Evolutionary conservation across 352 stramenopile species (phyloP).

Genomic region (Phytophthora sojae): DNA sequence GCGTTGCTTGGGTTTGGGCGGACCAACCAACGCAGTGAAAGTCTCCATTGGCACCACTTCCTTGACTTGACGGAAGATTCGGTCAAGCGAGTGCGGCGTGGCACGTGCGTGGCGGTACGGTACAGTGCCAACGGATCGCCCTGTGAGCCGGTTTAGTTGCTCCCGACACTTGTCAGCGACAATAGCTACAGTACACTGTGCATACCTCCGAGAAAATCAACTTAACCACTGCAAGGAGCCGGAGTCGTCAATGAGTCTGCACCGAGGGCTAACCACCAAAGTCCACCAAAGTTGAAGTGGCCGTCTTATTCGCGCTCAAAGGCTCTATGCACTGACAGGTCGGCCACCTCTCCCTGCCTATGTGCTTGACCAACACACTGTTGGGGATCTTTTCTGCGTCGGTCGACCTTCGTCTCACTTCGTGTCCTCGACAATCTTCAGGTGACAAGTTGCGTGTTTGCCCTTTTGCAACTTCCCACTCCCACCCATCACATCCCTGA

Average conservation of each 20-base stretch:
- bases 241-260: constrained; percentile 23
- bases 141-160: constrained; percentile 26
- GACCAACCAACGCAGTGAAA: constrained; percentile 9
- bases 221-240: constrained; percentile 12
- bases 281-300: constrained; percentile 22
- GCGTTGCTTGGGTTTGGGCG: constrained; percentile 26
- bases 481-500: constrained; percentile 33
- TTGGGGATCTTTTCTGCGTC: constrained; percentile 30
- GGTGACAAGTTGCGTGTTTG: constrained; percentile 31
- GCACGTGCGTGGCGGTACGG: constrained; percentile 12
- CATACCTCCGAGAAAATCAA: constrained; percentile 24
- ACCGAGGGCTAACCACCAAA: neutral
- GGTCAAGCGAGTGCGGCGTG: constrained; percentile 19
- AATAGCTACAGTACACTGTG: constrained; percentile 18
- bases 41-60: constrained; percentile 11
- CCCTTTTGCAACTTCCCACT: constrained; percentile 16
- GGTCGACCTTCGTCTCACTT: constrained; percentile 21
- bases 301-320: constrained; percentile 26
- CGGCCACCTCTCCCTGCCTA: constrained; percentile 23
- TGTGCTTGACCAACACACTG: constrained; percentile 19
- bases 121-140: constrained; percentile 1
- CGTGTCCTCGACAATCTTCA: constrained; percentile 22
- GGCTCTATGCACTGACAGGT: constrained; percentile 38
- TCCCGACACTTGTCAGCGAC: constrained; percentile 15
- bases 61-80: constrained; percentile 29